A percentile compares a stretch with the other conserved stretches of the same genome.
Evolutionary conservation across 2,329 filamentous ascomycete species (phyloP).

Genomic region (Ophiostoma piceae): DNA sequence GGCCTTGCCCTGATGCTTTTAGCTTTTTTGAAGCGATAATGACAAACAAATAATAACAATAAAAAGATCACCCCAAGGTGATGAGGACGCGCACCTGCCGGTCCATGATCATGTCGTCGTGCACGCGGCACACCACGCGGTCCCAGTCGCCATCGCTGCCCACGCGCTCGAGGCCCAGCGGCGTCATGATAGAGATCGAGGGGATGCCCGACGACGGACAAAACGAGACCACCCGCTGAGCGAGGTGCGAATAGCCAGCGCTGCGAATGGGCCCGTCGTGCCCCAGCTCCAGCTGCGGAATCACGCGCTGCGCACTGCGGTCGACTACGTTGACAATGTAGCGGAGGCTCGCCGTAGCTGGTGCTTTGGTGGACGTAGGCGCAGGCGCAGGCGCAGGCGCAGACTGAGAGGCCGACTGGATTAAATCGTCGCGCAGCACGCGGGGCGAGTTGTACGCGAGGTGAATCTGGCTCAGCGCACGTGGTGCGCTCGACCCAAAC

Average conservation of each 20-base stretch:
- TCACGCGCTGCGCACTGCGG: neutral
- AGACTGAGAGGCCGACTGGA: neutral
- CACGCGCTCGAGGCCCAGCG: slow-evolving; percentile 19
- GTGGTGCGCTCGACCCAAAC: no score
- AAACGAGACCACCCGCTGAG: neutral
- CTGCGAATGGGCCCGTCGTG: slow-evolving; percentile 16
- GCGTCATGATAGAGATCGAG: slow-evolving; percentile 17
- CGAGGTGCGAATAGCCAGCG: slow-evolving; percentile 20
- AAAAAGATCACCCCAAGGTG: neutral
- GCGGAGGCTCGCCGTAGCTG: slow-evolving; percentile 14
- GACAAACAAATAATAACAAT: neutral
- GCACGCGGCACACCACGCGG: slow-evolving; percentile 17
- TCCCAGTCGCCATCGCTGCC: slow-evolving; percentile 19
- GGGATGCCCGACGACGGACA: neutral
- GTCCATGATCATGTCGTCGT: slow-evolving; percentile 19
- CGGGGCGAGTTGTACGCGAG: slow-evolving; percentile 21
- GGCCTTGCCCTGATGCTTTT: neutral
- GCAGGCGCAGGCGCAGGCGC: no score
- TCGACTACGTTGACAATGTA: slow-evolving; percentile 22
- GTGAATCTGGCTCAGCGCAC: neutral
- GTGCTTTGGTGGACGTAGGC: neutral
- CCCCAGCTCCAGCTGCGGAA: slow-evolving; percentile 20
- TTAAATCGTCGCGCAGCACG: slow-evolving; percentile 9
- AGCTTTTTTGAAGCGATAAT: neutral
- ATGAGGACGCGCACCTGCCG: slow-evolving; percentile 23